Evolutionary conservation across 805 yeast species (phyloP).

Genomic region (Candida stauntonica): DNA sequence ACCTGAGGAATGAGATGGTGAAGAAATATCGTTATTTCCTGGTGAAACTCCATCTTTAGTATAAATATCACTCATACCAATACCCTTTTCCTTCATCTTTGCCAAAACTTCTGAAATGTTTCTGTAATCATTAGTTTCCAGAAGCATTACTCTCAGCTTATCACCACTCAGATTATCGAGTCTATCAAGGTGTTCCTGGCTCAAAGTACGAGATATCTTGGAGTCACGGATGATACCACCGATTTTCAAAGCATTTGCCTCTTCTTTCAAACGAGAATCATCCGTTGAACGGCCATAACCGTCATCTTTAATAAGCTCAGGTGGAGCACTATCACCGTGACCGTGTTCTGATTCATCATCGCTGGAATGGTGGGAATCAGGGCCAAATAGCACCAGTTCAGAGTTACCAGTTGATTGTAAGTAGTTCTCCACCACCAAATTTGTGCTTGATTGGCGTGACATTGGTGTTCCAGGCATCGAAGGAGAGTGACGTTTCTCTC

Average conservation of each 20-base stretch:
- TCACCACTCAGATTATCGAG: constrained; percentile 30
- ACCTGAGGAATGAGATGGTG: neutral
- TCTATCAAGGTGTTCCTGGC: constrained; percentile 27
- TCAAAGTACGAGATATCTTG: constrained; percentile 13
- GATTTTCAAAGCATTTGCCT: constrained; percentile 22
- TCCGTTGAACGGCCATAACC: constrained; percentile 16
- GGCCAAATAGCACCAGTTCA: constrained; percentile 36
- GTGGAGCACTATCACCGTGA: constrained; percentile 1
- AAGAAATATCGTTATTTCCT: neutral
- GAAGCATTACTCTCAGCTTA: constrained; percentile 32
- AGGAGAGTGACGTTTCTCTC: too few relatives aligned
- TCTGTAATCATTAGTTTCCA: constrained; percentile 34
- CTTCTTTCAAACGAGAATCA: constrained; percentile 21
- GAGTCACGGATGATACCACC: constrained; percentile 14
- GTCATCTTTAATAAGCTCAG: constrained; percentile 6
- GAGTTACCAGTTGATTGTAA: constrained; percentile 30
- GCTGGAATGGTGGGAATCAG: constrained; percentile 28
- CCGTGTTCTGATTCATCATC: constrained; percentile 19
- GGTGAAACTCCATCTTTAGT: constrained; percentile 15
- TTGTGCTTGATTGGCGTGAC: constrained; percentile 17
- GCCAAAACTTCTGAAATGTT: constrained; percentile 36
- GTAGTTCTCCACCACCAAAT: constrained; percentile 24
- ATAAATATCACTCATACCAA: constrained; percentile 33
- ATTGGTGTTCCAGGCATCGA: too few relatives aligned
- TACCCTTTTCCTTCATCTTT: constrained; percentile 37